Evolutionary conservation across 148 eudicot species (phyloP).

Genomic region (Nepenthes gracilis): DNA sequence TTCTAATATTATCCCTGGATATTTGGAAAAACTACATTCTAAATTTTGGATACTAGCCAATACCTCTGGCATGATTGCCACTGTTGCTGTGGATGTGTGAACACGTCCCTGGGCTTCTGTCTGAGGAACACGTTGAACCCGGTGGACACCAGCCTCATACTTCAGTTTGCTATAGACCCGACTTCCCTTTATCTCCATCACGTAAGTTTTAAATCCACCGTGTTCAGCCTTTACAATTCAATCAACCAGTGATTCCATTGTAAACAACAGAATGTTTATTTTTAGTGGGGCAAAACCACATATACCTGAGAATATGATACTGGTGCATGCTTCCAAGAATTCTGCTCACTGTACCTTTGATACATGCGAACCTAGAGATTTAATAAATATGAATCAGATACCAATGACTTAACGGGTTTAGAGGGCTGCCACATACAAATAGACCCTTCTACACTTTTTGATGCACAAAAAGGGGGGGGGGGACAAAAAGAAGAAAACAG

Average conservation of each 20-base stretch:
- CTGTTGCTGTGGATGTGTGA: constrained; percentile 97
- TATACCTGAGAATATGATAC: constrained; percentile 84
- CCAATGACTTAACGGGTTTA: neutral
- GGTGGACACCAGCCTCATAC: constrained; percentile 94
- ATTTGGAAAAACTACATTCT: too few relatives aligned
- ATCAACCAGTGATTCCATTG: neutral
- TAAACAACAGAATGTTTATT: neutral
- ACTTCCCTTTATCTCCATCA: constrained; percentile 94
- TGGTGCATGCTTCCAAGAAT: constrained; percentile 70
- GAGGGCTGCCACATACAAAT: too few relatives aligned
- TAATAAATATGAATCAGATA: constrained; percentile 2
- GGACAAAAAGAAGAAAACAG: too few relatives aligned
- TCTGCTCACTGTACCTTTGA: constrained; percentile 74
- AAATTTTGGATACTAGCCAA: neutral
- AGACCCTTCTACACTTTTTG: too few relatives aligned
- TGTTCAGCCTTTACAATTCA: constrained; percentile 49
- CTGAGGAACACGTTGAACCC: constrained; percentile 96
- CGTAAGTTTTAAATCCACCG: constrained; percentile 85
- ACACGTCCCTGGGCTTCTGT: constrained; percentile 99
- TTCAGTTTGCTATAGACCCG: constrained; percentile 93
- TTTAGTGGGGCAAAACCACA: constrained; percentile 3
- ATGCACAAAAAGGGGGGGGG: too few relatives aligned
- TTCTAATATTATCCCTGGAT: too few relatives aligned
- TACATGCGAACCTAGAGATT: constrained; percentile 83
- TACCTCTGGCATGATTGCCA: constrained; percentile 99